phyloP scores from a whole-genome alignment of 768 basidiomycete species.

The Gyrodon lividus region DNA sequence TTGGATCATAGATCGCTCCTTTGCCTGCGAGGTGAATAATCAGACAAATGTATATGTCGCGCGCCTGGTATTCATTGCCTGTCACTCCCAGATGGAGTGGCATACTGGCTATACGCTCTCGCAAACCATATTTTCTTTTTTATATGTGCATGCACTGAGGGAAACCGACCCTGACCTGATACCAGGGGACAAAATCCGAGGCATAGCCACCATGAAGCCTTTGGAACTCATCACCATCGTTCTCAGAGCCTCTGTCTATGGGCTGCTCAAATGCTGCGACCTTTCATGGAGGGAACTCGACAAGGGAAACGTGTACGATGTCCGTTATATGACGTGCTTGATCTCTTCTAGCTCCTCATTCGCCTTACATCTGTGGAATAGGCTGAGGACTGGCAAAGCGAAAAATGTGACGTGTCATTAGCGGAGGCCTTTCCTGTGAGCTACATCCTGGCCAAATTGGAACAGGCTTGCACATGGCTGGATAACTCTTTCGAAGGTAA shows the following conservation, averaged over 20 bases:
- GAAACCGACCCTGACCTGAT: slow-evolving; percentile 60
- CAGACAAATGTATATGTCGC: slow-evolving; percentile 6
- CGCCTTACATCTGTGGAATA: slow-evolving; percentile 29
- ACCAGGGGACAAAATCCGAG: slow-evolving; percentile 18
- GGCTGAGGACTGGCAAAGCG: slow-evolving; percentile 88
- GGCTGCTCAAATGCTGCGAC: slow-evolving; percentile 78
- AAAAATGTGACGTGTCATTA: slow-evolving; percentile 81
- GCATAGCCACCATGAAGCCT: slow-evolving; percentile 48
- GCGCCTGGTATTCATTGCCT: slow-evolving; percentile 14
- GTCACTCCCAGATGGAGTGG: slow-evolving; percentile 71
- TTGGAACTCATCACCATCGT: slow-evolving; percentile 65
- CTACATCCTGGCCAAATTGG: slow-evolving; percentile 52
- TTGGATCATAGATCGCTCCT: slow-evolving; percentile 79
- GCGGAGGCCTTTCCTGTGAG: slow-evolving; percentile 60
- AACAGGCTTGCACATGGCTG: slow-evolving; percentile 65
- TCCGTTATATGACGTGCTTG: slow-evolving; percentile 39
- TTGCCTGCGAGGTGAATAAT: slow-evolving; percentile 72
- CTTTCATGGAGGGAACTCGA: slow-evolving; percentile 78
- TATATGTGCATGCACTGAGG: slow-evolving; percentile 65
- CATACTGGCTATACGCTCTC: slow-evolving; percentile 82
- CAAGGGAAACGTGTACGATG: slow-evolving; percentile 76
- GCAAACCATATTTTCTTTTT: slow-evolving; percentile 79
- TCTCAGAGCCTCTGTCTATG: slow-evolving; percentile 63
- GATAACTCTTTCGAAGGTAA: slow-evolving; percentile 43
- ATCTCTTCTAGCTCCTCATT: slow-evolving; percentile 12